Base-by-base conservation (phyloP, 306 rosid species). In the Pterocarpus santalinus region DNA sequence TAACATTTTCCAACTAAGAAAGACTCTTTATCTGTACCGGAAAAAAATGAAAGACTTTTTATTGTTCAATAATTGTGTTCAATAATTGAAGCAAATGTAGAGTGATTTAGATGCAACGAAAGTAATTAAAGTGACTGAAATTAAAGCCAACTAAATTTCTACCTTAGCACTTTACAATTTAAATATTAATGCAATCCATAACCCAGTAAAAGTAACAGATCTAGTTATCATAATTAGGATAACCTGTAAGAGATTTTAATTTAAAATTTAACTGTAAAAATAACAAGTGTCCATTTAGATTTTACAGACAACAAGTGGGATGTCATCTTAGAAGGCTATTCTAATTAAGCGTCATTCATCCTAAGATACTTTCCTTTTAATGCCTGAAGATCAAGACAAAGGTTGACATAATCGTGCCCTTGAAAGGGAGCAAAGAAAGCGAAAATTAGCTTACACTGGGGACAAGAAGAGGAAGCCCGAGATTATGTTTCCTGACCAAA, bases 401-500 rank as follows among this genome's bases (percentile, higher is more conserved):
- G 34, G 9, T 41, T 65, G 32, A 38, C 2, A 65, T 38, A 66
- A 58, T 9, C 15, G 6, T 60, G 15, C 2, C 7, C 65, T 58
- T 4, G 8, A 14, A 39, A 30, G 30, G 36, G n/a, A 52, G 30
- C 9, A 46, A 11, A 1, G 6, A 7, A 11, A 47, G 28, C 34
- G 49, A 65, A 51, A 70, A 4, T 14, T 10, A 43, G 49, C 97
- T 93, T 93, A 95, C 99, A 86, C 72, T 1, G 97, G 98, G 14
- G 97, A 90, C 82, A 92, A 56, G 87, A 95, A 95, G 90, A 93
- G 46, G 87, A 81, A 85, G 72, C 87, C 87, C 0, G 99, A 72
- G 79, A 90, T 95, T 57, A 88, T 43, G 83, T 95, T 95, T 84
- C 99, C 99, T 96, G 98, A 55, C 2, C 8, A 52, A 46, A 87